phyloP scores from a whole-genome alignment of 2,329 filamentous ascomycete species.

The Emydomyces testavorans region DNA sequence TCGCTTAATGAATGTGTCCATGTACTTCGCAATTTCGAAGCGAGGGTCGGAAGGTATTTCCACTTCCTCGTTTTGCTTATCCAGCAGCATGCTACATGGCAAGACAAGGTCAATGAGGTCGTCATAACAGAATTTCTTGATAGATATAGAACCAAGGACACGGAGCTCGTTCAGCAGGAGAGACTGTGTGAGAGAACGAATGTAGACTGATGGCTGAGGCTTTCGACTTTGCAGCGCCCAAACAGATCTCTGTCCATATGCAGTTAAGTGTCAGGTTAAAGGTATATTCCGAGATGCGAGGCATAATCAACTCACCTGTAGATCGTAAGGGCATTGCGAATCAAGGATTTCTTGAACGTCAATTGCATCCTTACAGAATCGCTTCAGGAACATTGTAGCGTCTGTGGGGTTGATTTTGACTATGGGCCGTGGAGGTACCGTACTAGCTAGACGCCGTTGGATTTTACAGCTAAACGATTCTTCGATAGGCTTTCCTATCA shows the following conservation, averaged over 20 bases:
- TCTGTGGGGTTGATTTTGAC: slow-evolving; percentile 64
- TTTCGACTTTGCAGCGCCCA: slow-evolving; percentile 45
- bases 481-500: slow-evolving; percentile 53
- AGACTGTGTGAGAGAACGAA: slow-evolving; percentile 66
- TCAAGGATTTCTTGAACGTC: slow-evolving; percentile 57
- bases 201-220: slow-evolving; percentile 71
- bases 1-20: slow-evolving; percentile 55
- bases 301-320: slow-evolving; percentile 45
- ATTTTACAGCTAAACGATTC: slow-evolving; percentile 83
- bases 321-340: slow-evolving; percentile 56
- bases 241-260: slow-evolving; percentile 5
- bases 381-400: slow-evolving; percentile 56
- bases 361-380: slow-evolving; percentile 59
- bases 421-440: slow-evolving; percentile 83
- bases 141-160: slow-evolving; percentile 55
- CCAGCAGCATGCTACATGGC: slow-evolving; percentile 57
- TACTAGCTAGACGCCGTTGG: slow-evolving; percentile 83
- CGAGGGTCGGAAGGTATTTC: slow-evolving; percentile 64
- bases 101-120: slow-evolving; percentile 70
- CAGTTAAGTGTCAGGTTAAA: slow-evolving; percentile 8
- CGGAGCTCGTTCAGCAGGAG: slow-evolving; percentile 63
- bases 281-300: slow-evolving; percentile 1
- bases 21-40: slow-evolving; percentile 58
- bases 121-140: slow-evolving; percentile 65
- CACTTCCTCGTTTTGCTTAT: slow-evolving; percentile 62